Evolutionary conservation across 768 basidiomycete genomes (phyloP), one percentile per base, ranked within the genome.

Genomic region (Leucocoprinus leucothites): DNA sequence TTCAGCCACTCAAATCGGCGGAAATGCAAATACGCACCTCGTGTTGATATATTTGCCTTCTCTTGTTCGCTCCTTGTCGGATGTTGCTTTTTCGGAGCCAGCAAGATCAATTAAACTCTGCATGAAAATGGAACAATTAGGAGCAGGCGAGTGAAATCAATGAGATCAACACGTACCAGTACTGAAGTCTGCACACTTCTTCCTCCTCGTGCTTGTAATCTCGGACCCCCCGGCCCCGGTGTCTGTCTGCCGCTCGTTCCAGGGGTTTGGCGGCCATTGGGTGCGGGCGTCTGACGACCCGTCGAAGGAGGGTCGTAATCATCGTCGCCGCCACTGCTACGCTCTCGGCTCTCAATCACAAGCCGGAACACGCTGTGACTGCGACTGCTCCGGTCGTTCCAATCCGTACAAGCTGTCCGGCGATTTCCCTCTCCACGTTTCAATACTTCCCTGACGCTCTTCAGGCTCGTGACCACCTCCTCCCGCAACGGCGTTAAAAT

Each of bases 21-120:
- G 42, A 36, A 40, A 31, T n/a, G n/a, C n/a, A 31, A 42, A 35
- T 42, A 58, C 65, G 8, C 22, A 85, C 87, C 87, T 89, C 3
- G 89, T 91, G 64, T 99, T 99, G 72, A 98, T 99, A 65, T 94
- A 96, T 65, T 90, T 92, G 11, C 96, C 97, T 69, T 99, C 97
- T 43, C 89, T 81, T n/a, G 94, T 94, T 43, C 97, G 77, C 56
- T 98, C 94, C 67, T 95, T 96, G 69, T 95, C 93, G 1, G 89
- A 91, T 0, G 95, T 98, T 0, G 95, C 96, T 66, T 88, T 93
- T 67, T 99, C 97, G 0, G 94, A 96, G 3, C 97, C 97, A 48
- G 97, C 97, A 9, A 99, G 77, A 77, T 99, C 94, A 56, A 97
- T 97, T 46, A 97, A 75, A 67, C 89, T 94, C 90, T 94, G 60